Evolutionary conservation across 1,284 basidiomycete genomes (phyloP).

Genomic region (Ceratobasidium theobromae): DNA sequence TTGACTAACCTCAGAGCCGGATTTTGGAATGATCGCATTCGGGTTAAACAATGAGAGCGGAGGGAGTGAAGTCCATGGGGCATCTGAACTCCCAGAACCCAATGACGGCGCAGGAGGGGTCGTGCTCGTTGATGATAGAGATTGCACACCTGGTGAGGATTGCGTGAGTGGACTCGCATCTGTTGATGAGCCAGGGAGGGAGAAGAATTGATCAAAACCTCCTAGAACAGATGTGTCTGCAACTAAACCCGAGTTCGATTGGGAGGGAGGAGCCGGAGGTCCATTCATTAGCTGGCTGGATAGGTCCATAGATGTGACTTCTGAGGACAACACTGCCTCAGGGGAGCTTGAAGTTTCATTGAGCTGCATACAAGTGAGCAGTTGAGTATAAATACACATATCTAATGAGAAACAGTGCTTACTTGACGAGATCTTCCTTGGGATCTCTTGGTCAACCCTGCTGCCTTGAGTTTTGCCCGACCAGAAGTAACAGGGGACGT

Average conservation of each 20-base stretch:
- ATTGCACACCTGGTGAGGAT: constrained; percentile 1
- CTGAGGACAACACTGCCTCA: constrained; percentile 1
- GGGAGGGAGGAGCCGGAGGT: constrained; percentile 5
- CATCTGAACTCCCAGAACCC: background rate
- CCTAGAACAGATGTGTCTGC: background rate
- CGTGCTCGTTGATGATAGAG: background rate
- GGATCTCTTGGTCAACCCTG: constrained; percentile 15
- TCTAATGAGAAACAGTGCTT: background rate
- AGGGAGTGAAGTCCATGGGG: constrained; percentile 1
- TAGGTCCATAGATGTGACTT: background rate
- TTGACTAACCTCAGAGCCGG: constrained; percentile 21
- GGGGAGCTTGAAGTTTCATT: constrained; percentile 3
- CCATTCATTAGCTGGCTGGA: constrained; percentile 4
- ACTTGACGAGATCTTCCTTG: constrained; percentile 23
- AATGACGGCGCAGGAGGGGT: constrained; percentile 6
- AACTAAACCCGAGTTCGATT: background rate
- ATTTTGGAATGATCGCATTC: constrained; percentile 19
- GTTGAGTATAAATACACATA: background rate
- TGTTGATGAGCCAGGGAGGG: background rate
- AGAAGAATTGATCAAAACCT: constrained; percentile 17
- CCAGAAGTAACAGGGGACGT: constrained; percentile 16
- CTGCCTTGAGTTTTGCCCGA: constrained; percentile 25
- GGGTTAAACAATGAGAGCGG: constrained; percentile 26
- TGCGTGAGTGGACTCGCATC: background rate
- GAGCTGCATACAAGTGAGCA: constrained; percentile 11